phyloP scores from a whole-genome alignment of 257 asterid genomes.

The Thymus mandschuricus region DNA sequence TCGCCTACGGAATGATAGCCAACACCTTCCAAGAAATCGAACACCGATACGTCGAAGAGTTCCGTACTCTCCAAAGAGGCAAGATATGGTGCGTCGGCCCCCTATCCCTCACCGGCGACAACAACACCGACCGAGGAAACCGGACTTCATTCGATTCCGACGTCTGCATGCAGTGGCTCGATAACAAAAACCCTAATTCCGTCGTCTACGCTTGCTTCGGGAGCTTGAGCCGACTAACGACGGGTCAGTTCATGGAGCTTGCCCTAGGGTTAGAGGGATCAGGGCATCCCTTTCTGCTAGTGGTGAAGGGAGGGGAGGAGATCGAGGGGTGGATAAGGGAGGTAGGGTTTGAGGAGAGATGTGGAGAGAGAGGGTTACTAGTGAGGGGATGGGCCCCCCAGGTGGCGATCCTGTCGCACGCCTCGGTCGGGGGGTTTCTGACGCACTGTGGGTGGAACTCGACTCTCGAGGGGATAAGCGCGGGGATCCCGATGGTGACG shows the following conservation, averaged over 20 bases:
- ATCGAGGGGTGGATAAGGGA: neutral
- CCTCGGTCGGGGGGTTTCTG: neutral
- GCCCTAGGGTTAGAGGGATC: neutral
- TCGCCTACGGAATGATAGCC: conserved; percentile 41
- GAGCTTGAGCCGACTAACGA: neutral
- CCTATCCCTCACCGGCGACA: conserved; percentile 41
- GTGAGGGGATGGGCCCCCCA: neutral
- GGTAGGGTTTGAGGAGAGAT: neutral
- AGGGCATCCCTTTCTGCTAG: neutral
- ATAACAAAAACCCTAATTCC: neutral
- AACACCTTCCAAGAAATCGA: conserved; percentile 61
- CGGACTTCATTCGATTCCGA: too few relatives aligned
- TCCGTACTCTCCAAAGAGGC: conserved; percentile 33
- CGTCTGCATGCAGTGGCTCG: conserved; percentile 48
- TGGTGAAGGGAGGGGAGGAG: neutral
- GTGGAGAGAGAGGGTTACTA: neutral
- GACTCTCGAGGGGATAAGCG: neutral
- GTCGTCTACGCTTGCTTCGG: neutral
- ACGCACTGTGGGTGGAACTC: conserved; percentile 15
- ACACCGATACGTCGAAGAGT: conserved; percentile 41
- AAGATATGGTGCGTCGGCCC: conserved; percentile 83
- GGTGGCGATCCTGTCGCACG: neutral
- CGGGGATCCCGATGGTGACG: neutral
- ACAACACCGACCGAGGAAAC: conserved; percentile 28
- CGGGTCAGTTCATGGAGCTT: neutral